A percentile compares a stretch with the other conserved stretches of the same genome.
Evolutionary conservation across 768 basidiomycete species (phyloP).

Genomic region (Asterophora lycoperdoides): DNA sequence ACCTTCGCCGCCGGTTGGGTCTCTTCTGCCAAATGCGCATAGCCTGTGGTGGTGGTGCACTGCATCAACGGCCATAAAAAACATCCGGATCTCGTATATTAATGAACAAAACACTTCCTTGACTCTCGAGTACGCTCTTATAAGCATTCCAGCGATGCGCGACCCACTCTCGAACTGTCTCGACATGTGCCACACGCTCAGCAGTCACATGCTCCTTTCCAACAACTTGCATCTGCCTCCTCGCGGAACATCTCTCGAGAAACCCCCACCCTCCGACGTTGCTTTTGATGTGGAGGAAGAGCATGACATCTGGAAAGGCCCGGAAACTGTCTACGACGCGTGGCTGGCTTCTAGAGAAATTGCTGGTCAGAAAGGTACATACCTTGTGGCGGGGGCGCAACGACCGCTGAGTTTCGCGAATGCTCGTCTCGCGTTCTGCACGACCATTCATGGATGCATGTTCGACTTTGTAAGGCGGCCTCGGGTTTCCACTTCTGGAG

Average conservation of each 20-base stretch:
- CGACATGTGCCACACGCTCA: conserved; percentile 36
- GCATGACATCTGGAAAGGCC: conserved; percentile 9
- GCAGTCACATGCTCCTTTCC: conserved; percentile 34
- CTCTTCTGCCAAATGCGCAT: conserved; percentile 43
- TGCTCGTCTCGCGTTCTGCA: conserved; percentile 46
- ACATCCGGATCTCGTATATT: conserved; percentile 46
- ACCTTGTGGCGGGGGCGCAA: conserved; percentile 64
- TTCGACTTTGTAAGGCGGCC: conserved; percentile 45
- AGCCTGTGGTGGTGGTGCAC: conserved; percentile 36
- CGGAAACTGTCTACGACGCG: conserved; percentile 42
- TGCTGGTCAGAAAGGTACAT: conserved; percentile 39
- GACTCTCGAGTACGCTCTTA: conserved; percentile 20
- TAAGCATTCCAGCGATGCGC: conserved; percentile 25
- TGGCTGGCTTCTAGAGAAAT: conserved; percentile 58
- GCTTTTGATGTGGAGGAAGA: conserved; percentile 4
- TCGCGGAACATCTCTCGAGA: conserved; percentile 22
- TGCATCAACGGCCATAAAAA: conserved; percentile 44
- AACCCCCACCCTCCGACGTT: conserved; percentile 13
- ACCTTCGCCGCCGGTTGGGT: conserved; percentile 32
- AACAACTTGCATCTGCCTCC: conserved; percentile 31
- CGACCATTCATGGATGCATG: conserved; percentile 50
- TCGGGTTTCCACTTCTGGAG: conserved; percentile 4
- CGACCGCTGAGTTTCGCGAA: conserved; percentile 59
- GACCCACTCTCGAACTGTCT: conserved; percentile 30
- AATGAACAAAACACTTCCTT: conserved; percentile 26